Evolutionary conservation across 805 yeast species (phyloP).

Genomic region (Kuraishia piskuri): DNA sequence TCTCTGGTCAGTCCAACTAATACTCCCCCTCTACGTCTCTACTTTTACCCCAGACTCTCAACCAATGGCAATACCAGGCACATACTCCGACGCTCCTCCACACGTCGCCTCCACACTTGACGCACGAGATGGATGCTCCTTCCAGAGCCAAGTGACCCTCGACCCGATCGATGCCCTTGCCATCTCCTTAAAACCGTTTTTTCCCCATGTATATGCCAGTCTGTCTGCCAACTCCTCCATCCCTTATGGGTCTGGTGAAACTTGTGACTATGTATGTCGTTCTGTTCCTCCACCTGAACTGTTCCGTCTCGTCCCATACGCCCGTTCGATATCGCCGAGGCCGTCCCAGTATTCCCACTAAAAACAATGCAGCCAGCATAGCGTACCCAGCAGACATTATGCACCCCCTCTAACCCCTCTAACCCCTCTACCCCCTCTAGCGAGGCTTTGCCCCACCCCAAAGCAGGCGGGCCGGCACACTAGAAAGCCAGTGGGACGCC

Average conservation of each 20-base stretch:
- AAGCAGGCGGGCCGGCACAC: too few relatives aligned
- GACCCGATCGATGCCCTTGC: not conserved
- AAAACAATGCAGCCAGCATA: too few relatives aligned
- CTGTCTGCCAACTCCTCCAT: too few relatives aligned
- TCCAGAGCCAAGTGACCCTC: not conserved
- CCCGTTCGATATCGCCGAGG: not conserved
- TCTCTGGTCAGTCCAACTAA: too few relatives aligned
- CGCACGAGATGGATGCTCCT: not conserved
- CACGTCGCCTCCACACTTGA: not conserved
- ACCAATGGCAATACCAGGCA: not conserved
- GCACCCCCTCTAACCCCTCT: not conserved
- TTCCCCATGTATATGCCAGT: too few relatives aligned
- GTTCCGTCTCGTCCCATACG: not conserved
- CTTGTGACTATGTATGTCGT: not conserved
- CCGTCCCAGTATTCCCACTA: too few relatives aligned
- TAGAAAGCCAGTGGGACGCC: too few relatives aligned
- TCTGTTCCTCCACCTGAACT: not conserved
- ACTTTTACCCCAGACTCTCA: not conserved
- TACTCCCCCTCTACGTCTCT: not conserved
- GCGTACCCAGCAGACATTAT: too few relatives aligned
- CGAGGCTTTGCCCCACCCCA: not conserved
- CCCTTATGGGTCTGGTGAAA: not conserved
- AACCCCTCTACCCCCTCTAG: not conserved
- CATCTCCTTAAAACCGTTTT: too few relatives aligned
- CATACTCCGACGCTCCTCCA: not conserved